phyloP scores from a whole-genome alignment of 2,329 filamentous ascomycete species.

The Thermothelomyces thermophilus region DNA sequence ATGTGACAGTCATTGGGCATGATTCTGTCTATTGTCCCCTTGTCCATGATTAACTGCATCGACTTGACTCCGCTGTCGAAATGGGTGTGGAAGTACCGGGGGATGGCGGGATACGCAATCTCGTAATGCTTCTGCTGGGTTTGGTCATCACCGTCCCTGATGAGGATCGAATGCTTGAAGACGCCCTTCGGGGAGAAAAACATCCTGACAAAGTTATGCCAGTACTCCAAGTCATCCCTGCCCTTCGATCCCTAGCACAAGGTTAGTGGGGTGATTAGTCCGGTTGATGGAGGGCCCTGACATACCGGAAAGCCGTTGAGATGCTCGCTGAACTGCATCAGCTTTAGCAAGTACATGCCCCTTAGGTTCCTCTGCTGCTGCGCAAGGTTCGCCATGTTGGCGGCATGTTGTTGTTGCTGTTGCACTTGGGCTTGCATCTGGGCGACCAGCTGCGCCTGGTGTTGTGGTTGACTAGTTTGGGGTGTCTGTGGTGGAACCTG shows the following conservation, averaged over 20 bases:
- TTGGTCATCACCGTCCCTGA: slow-evolving; percentile 47
- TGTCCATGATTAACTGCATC: slow-evolving; percentile 80
- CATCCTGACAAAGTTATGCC: slow-evolving; percentile 69
- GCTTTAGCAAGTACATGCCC: slow-evolving; percentile 50
- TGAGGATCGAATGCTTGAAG: slow-evolving; percentile 64
- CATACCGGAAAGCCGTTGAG: slow-evolving; percentile 52
- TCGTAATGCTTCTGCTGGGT: slow-evolving; percentile 74
- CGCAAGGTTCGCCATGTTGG: slow-evolving; percentile 32
- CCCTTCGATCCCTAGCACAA: slow-evolving; percentile 46
- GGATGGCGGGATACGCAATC: slow-evolving; percentile 71
- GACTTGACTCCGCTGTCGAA: slow-evolving; percentile 80
- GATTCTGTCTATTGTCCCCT: slow-evolving; percentile 47
- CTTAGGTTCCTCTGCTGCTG: slow-evolving; percentile 47
- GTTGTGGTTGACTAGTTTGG: slow-evolving; percentile 36
- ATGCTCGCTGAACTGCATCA: slow-evolving; percentile 58
- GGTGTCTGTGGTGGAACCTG: slow-evolving; percentile 34
- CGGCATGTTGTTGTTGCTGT: slow-evolving; percentile 26
- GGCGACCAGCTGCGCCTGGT: slow-evolving; percentile 33
- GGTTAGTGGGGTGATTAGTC: slow-evolving; percentile 12
- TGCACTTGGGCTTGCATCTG: slow-evolving; percentile 37
- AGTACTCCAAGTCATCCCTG: slow-evolving; percentile 65
- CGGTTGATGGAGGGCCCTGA: slow-evolving; percentile 14
- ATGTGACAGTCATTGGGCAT: slow-evolving; percentile 60
- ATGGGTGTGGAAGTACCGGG: slow-evolving; percentile 84
- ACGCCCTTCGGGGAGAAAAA: slow-evolving; percentile 77